Evolutionary conservation across 2,329 filamentous ascomycete species (phyloP), one percentile per base, ranked within the genome.

Genomic region (Cladosporium velox): DNA sequence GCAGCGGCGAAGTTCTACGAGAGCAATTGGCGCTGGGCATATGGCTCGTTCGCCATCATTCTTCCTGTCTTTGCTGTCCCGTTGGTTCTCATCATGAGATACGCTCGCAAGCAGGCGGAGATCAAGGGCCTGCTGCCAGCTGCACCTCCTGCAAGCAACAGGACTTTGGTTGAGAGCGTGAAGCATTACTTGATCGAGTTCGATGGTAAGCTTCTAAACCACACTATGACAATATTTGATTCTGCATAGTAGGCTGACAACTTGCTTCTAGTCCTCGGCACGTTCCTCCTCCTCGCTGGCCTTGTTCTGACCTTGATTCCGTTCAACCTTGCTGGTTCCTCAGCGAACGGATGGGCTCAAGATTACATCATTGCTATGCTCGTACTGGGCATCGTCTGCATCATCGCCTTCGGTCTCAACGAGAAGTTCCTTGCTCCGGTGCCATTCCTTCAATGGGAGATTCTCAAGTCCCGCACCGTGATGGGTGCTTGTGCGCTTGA

Each of bases 271-370:
- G 65, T 74, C 49, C 34, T 73, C 26, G 74, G 75, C 35, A 67
- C 71, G 47, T 57, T 76, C 65, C 63, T 76, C 4, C 67, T 77
- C 38, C 68, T 67, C 30, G 71, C 78, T 1, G 89, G 88, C 1
- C 84, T 90, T 70, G 81, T 85, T 0, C 77, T 91, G 12, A 87
- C 92, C 72, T 79, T 92, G n/a, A 83, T 93, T 8, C 88, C 90
- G 0, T 87, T 93, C 75, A 88, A 82, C 18, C 81, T 92, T 24
- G 72, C 71, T 62, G 72, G 64, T 15, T 78, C 76, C 65, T 73
- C 73, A 12, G 32, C 74, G 67, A 30, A 73, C 0, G 71, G 71
- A 28, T 81, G 79, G 79, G 70, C 72, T 24, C 76, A 77, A 0
- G 71, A 72, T 1, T 76, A 76, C 67, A 79, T 82, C 68, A 78